Conservation (phyloP, 352 stramenopile species). For the Globisporangium canariense region DNA sequence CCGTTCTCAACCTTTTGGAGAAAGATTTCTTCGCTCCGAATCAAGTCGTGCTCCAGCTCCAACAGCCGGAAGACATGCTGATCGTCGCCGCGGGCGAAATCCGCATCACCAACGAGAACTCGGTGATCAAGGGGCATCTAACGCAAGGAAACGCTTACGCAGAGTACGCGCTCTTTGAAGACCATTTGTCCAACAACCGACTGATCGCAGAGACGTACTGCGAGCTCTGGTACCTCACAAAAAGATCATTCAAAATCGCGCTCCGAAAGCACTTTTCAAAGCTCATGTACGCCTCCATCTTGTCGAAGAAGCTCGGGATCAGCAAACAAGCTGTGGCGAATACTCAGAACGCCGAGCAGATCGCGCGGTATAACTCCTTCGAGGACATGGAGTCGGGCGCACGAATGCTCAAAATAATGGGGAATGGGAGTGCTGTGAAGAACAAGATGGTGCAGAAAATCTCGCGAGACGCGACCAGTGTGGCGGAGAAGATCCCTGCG, state of each 20-base stretch:
- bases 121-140: slow-evolving; percentile 22
- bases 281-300: slow-evolving; percentile 41
- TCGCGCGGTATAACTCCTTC: slow-evolving; percentile 25
- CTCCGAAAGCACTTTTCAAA: slow-evolving; percentile 57
- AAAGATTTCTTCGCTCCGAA: slow-evolving; percentile 49
- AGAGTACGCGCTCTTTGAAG: slow-evolving; percentile 47
- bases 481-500: slow-evolving; percentile 3
- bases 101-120: slow-evolving; percentile 23
- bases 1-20: slow-evolving; percentile 37
- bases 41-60: slow-evolving; percentile 25
- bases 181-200: slow-evolving; percentile 26
- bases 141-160: slow-evolving; percentile 36
- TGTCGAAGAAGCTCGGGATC: slow-evolving; percentile 27
- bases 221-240: slow-evolving; percentile 43
- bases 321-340: background rate
- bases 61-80: slow-evolving; percentile 51
- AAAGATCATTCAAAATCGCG: slow-evolving; percentile 36
- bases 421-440: slow-evolving; percentile 30
- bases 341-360: background rate
- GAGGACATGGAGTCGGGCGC: slow-evolving; percentile 34
- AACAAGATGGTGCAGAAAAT: slow-evolving; percentile 26
- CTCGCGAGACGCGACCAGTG: slow-evolving; percentile 4
- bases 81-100: slow-evolving; percentile 47
- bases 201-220: slow-evolving; percentile 43
- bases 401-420: slow-evolving; percentile 28